phyloP scores from a whole-genome alignment of 352 stramenopile species.

The Saprolegnia parasitica region DNA sequence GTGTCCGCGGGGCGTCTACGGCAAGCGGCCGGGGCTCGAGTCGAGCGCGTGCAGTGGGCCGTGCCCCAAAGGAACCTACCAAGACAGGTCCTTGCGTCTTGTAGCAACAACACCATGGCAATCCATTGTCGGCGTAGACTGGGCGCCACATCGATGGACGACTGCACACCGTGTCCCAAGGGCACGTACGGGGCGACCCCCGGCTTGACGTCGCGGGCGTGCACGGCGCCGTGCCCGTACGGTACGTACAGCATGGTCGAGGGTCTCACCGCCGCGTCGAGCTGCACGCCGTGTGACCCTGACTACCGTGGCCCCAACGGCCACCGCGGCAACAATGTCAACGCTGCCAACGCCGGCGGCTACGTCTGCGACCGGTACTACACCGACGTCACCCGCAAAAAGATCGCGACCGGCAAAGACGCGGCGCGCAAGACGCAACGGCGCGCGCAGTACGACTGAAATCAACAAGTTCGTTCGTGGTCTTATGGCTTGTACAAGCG shows the following conservation, averaged over 20 bases:
- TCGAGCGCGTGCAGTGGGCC: constrained; percentile 61
- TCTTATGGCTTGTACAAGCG: constrained; percentile 43
- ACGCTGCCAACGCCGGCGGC: constrained; percentile 38
- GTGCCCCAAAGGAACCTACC: constrained; percentile 51
- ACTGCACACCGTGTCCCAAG: constrained; percentile 60
- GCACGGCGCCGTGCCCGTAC: constrained; percentile 54
- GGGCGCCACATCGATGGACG: constrained; percentile 51
- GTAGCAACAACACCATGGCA: not conserved
- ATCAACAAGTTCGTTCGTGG: no score
- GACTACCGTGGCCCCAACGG: constrained; percentile 59
- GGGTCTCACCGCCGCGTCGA: constrained; percentile 48
- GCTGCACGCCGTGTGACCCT: constrained; percentile 53
- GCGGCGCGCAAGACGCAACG: no score
- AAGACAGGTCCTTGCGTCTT: constrained; percentile 22
- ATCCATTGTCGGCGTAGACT: constrained; percentile 31
- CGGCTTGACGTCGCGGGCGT: constrained; percentile 52
- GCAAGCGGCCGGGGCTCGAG: constrained; percentile 51
- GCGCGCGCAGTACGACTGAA: no score
- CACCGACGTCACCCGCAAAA: not conserved
- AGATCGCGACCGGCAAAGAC: no score
- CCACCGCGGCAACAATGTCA: constrained; percentile 49
- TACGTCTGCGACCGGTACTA: constrained; percentile 57
- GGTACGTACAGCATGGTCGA: constrained; percentile 64
- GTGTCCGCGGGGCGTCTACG: constrained; percentile 70
- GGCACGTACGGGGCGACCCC: constrained; percentile 53